Base-by-base conservation (phyloP, 2,329 filamentous ascomycete species). In the Paraconiothyrium brasiliense region DNA sequence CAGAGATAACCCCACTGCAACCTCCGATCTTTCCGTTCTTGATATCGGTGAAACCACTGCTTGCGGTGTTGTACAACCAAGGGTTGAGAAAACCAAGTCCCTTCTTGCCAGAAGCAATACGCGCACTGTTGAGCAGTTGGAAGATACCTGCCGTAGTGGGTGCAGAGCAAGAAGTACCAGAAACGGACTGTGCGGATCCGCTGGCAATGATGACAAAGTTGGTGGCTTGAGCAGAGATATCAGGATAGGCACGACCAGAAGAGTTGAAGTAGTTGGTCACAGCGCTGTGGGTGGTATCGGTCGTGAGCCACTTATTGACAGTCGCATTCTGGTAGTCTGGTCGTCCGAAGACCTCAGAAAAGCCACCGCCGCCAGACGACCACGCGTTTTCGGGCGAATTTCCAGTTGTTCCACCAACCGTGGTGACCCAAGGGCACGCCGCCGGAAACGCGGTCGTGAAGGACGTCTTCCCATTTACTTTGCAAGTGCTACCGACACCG, bases 71-170 rank as follows among this genome's bases (percentile, higher is more conserved):
- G 48, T 73, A 73, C 35, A 86, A 68, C 44, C 81, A 80, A 0
- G 81, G 84, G 54, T 86, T 84, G 22, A 86, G 71, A 64, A 86
- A 86, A 0, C 84, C 85, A 11, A 87, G 78, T 0, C 83, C 74
- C 5, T 76, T 71, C 72, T 85, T 85, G 2, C 80, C 80, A 0
- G 70, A 75, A 8, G 78, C 77, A 27, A 85, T 67, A 24, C 84
- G 73, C 67, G 82, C 82, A 69, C 86, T 84, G 62, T 85, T 85
- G 39, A 86, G 76, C 24, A 72, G 49, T 37, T 69, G 65, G 24
- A 74, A 59, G 22, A 72, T 69, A 22, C 66, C 69, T 0, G 67
- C 69, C 1, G 68, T 62, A 0, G 67, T 65, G 0, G 71, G 71
- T 22, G 70, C 65, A 34, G 69, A 66, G 50, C 69, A 71, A 2